A percentile compares a stretch with the other conserved stretches of the same genome.
Conservation (phyloP, 202 grass and related monocot species). For the Bolboschoenoplectus hybrid region DNA sequence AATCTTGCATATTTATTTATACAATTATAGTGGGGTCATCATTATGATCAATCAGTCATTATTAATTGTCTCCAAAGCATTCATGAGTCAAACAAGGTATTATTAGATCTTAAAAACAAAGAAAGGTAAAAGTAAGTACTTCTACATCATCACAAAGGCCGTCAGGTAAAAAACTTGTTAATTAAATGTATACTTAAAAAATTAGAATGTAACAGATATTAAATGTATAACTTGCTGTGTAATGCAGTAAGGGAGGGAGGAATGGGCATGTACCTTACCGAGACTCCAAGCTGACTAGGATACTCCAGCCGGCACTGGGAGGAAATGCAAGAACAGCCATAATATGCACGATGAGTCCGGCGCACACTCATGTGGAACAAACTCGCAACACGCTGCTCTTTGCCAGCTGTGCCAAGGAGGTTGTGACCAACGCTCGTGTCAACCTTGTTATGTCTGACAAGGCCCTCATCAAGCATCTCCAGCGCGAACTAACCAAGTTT, state of each 20-base stretch:
- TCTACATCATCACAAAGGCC: not conserved
- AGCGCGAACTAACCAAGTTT: conserved; percentile 62
- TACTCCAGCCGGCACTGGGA: conserved; percentile 80
- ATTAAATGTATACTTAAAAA: not conserved
- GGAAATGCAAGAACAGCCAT: conserved; percentile 86
- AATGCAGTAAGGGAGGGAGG: conserved; percentile 63
- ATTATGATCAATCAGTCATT: not conserved
- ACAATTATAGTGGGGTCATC: not conserved
- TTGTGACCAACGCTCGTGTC: conserved; percentile 73
- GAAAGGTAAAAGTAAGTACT: not conserved
- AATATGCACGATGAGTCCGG: conserved; percentile 93
- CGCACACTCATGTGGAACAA: conserved; percentile 73
- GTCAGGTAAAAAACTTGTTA: not conserved
- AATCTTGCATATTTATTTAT: conserved; percentile 12
- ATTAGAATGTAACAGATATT: not conserved
- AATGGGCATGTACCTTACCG: conserved; percentile 78
- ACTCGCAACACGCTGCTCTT: conserved; percentile 90
- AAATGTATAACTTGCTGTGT: not conserved
- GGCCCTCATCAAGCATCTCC: conserved; percentile 79
- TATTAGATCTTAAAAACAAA: not conserved
- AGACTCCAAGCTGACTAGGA: conserved; percentile 92
- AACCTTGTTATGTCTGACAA: conserved; percentile 92
- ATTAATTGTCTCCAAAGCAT: not conserved
- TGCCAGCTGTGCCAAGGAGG: conserved; percentile 81
- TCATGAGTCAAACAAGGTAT: not conserved